Evolutionary conservation across 495 filamentous ascomycete species (phyloP).

Genomic region (Beverwykella pulmonaria): DNA sequence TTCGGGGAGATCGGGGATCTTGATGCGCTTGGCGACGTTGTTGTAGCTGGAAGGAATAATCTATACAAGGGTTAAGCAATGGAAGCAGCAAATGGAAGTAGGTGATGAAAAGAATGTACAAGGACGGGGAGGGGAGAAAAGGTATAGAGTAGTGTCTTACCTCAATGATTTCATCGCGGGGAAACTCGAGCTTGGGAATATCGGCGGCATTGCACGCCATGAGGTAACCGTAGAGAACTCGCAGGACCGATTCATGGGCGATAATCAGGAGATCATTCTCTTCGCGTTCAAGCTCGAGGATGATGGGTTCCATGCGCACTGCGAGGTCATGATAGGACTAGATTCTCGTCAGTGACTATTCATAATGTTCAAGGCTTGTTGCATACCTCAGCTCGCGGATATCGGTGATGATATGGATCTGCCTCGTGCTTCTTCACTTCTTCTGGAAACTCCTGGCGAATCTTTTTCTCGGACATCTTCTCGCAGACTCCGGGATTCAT

Average conservation of each 20-base stretch:
- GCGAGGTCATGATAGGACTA: conserved; percentile 98
- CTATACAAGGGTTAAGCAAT: conserved; percentile 46
- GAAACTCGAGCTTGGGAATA: conserved; percentile 92
- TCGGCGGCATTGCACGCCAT: conserved; percentile 98
- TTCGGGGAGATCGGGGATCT: conserved; percentile 66
- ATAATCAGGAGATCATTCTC: conserved; percentile 97
- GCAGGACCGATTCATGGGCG: conserved; percentile 93
- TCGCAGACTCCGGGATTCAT: conserved; percentile 96
- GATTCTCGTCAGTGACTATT: conserved; percentile 29
- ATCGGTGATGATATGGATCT: conserved; percentile 97
- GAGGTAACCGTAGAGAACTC: conserved; percentile 94
- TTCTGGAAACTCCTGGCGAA: conserved; percentile 78
- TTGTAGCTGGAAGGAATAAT: conserved; percentile 97
- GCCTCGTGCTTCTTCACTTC: conserved; percentile 91
- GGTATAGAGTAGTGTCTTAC: conserved; percentile 45
- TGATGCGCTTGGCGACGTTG: conserved; percentile 87
- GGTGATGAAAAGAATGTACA: not conserved
- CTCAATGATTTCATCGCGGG: conserved; percentile 96
- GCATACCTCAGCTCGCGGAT: conserved; percentile 87
- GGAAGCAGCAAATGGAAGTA: not conserved
- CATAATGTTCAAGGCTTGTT: not conserved
- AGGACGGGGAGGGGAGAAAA: not conserved
- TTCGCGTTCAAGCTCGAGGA: conserved; percentile 95
- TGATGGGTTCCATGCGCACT: conserved; percentile 96
- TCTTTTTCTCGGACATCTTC: conserved; percentile 79